Evolutionary conservation across 768 basidiomycete species (phyloP).

Genomic region (Boletus huronensis): DNA sequence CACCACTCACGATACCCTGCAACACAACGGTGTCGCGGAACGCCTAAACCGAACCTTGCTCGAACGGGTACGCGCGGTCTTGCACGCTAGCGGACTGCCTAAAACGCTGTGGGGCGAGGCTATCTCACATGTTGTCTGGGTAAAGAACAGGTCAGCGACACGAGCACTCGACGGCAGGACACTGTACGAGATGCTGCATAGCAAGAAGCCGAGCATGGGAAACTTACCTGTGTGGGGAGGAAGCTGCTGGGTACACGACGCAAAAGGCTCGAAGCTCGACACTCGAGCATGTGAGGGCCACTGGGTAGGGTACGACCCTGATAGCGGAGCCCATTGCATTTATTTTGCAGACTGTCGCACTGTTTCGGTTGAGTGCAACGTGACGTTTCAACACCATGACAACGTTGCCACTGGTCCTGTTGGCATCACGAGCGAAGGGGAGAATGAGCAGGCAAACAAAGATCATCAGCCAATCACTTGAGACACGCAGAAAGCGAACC

Average conservation of each 20-base stretch:
- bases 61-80: constrained; percentile 12
- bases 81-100: constrained; percentile 11
- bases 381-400: background rate
- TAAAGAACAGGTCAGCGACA: too few species aligned
- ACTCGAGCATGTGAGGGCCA: background rate
- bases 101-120: too few species aligned
- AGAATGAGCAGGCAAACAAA: background rate
- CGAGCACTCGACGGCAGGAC: background rate
- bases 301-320: background rate
- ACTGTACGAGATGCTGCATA: background rate
- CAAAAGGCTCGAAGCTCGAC: background rate
- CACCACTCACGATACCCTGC: constrained; percentile 12
- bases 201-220: rapidly evolving
- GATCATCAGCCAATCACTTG: background rate
- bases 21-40: constrained; percentile 31
- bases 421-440: background rate
- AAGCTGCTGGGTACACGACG: background rate
- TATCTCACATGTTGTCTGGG: too few species aligned
- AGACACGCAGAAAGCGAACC: too few species aligned
- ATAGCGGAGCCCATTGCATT: background rate
- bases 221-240: background rate
- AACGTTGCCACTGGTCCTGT: background rate
- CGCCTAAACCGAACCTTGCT: constrained; percentile 21
- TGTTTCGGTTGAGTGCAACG: background rate
- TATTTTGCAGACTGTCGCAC: background rate